These are phyloP conservation scores for Gossypium trilobum DNA, from an alignment of 441 rosid genomes.

Conservation along the genomic window DNA sequence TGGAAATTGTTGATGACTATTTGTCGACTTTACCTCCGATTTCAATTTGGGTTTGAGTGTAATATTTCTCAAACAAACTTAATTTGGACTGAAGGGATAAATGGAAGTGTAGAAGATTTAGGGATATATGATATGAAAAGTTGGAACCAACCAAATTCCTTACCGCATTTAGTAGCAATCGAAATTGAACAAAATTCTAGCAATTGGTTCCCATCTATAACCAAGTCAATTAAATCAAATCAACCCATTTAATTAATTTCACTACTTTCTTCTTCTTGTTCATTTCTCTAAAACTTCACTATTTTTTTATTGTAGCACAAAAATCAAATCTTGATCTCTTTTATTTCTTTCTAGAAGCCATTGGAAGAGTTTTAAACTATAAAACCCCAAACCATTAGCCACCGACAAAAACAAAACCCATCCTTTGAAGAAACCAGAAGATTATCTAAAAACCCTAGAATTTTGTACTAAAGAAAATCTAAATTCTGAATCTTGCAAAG, in stretches of 20 bases:
- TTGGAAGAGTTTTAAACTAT: slow-evolving; percentile 8
- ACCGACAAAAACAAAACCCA: slow-evolving; percentile 14
- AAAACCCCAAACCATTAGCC: slow-evolving; percentile 7
- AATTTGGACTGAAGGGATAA: not conserved
- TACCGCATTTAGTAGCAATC: not conserved
- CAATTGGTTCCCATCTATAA: slow-evolving; percentile 13
- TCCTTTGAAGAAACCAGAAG: slow-evolving; percentile 45
- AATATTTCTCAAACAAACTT: too few relatives aligned
- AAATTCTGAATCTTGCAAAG: not conserved
- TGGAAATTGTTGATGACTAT: slow-evolving; percentile 34
- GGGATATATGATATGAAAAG: not conserved
- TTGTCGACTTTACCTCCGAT: slow-evolving; percentile 22
- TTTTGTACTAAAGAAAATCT: not conserved
- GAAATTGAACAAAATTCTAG: not conserved
- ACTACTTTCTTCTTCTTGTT: not conserved
- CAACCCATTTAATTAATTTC: slow-evolving; percentile 2
- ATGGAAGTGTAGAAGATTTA: not conserved
- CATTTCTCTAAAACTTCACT: not conserved
- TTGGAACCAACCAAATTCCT: not conserved
- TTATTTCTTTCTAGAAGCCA: slow-evolving; percentile 9
- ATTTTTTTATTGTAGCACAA: not conserved
- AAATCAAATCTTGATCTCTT: slow-evolving; percentile 19
- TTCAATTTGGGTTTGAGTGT: slow-evolving; percentile 20
- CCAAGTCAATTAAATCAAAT: slow-evolving; percentile 12
- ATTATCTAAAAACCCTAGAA: slow-evolving; percentile 21